Base-by-base conservation (phyloP, 2,329 filamentous ascomycete genomes). In the Aspergillus proliferans region DNA sequence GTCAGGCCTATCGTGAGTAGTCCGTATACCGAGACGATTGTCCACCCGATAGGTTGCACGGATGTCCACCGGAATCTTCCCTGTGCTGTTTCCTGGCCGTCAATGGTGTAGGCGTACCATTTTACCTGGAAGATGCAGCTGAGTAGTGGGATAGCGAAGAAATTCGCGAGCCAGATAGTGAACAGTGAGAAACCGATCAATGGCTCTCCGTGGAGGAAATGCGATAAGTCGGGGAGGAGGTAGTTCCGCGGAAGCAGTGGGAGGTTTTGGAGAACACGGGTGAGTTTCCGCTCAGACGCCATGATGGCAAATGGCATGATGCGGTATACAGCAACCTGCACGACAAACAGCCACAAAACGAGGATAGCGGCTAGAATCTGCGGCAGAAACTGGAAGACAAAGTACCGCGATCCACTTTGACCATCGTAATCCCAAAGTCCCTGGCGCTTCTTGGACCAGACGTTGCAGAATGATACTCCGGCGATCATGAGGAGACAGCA, bases 371-470 rank as follows among this genome's bases (percentile, higher is more conserved):
- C 88, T 12, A 94, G 63, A 0, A 95, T 72, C 49, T 90, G 88
- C 2, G 92, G 91, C 1, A 96, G 72, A 55, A 95, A 88, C 52
- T 89, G 81, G 66, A 95, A 93, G 43, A 94, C 69, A 65, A 96
- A 95, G 69, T 94, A 95, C 55, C 84, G 78, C 7, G 77, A 78
- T 45, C 85, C 85, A 52, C 87, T 86, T 49, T 89, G 85, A 26
- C 77, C 78, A 30, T 74, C 72, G 64, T 91, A 95, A 3, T 77
- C 69, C 62, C 80, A 83, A 10, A 96, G 71, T 0, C 88, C 88
- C 8, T 76, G 67, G 54, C 84, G 76, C 4, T 70, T 66, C 34
- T 76, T 69, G 9, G 86, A 88, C 71, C 82, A 89, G 33, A 86
- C 71, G 49, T 86, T 87, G 55, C 81, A 83, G 64, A 91, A 85